These are phyloP conservation scores for Linaria vulgaris DNA, from an alignment of 257 asterid genomes.

Conservation along the genomic window DNA sequence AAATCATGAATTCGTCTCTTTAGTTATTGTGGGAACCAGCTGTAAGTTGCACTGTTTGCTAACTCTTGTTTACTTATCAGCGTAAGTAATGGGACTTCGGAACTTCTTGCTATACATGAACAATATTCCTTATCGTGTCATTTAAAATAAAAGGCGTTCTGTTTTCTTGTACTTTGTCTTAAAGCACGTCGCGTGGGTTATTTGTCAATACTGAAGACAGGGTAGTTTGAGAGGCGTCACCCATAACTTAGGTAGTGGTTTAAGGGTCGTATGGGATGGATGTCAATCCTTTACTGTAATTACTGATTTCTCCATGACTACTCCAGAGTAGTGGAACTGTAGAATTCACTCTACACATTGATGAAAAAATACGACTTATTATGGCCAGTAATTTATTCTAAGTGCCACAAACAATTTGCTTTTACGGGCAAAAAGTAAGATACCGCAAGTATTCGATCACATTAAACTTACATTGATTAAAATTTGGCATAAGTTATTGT, in stretches of 20 bases:
- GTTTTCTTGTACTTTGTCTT: neutral
- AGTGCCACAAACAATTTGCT: constrained; percentile 5
- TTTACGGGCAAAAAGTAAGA: constrained; percentile 7
- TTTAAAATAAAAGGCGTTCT: neutral
- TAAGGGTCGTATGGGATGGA: neutral
- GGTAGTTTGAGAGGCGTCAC: neutral
- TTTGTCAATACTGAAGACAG: constrained; percentile 3
- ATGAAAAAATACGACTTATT: constrained; percentile 3
- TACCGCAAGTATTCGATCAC: neutral
- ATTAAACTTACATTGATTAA: constrained; percentile 8
- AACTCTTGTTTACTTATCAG: constrained; percentile 8
- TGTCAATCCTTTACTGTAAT: neutral
- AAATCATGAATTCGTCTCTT: constrained; percentile 12
- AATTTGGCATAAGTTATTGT: neutral
- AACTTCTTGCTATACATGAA: neutral
- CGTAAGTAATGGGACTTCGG: neutral
- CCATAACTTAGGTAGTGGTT: constrained; percentile 1
- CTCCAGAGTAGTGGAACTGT: neutral
- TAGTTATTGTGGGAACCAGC: constrained; percentile 8
- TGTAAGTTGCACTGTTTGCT: constrained; percentile 7
- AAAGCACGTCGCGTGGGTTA: neutral
- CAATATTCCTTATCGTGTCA: neutral
- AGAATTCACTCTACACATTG: neutral
- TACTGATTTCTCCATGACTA: neutral
- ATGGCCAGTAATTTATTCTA: constrained; percentile 7